Conservation (phyloP, 2,329 filamentous ascomycete genomes). For the Trichoderma pleuroti region DNA sequence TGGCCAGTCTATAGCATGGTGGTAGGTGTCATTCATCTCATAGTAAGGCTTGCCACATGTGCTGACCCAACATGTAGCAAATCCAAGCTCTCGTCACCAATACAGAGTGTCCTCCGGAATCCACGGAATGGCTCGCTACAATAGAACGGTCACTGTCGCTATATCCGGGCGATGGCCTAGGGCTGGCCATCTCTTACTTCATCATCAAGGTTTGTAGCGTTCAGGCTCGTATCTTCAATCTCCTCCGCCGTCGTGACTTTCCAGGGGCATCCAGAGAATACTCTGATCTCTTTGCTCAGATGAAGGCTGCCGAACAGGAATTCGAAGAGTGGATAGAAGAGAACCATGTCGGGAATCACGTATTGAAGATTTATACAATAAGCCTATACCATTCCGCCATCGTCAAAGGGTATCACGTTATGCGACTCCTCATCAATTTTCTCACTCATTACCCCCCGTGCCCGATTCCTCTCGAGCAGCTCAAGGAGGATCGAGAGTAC, state of each 20-base stretch:
- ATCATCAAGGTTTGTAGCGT: conserved; percentile 29
- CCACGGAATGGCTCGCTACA: conserved; percentile 34
- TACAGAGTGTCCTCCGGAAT: conserved; percentile 35
- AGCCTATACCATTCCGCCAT: conserved; percentile 33
- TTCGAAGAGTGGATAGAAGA: conserved; percentile 22
- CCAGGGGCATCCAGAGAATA: conserved; percentile 30
- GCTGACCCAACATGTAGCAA: conserved; percentile 33
- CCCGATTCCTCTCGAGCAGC: conserved; percentile 25
- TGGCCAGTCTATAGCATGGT: conserved; percentile 40
- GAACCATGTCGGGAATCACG: conserved; percentile 15
- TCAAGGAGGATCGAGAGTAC: conserved; percentile 29
- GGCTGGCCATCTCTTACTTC: conserved; percentile 29
- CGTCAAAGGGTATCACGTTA: conserved; percentile 35
- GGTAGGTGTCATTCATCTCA: conserved; percentile 27
- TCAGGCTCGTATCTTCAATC: conserved; percentile 27
- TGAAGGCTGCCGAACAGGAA: conserved; percentile 27
- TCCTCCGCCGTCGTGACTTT: conserved; percentile 30
- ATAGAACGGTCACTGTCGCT: conserved; percentile 27
- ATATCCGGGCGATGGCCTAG: conserved; percentile 28
- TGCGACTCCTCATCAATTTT: conserved; percentile 35
- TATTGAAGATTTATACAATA: conserved; percentile 31
- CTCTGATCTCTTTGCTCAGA: conserved; percentile 25
- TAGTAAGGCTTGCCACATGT: neutral
- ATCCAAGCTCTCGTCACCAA: conserved; percentile 34
- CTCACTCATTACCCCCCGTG: conserved; percentile 31